phyloP scores from a whole-genome alignment of 129 eudicot genomes.

The Ambrosia artemisiifolia region DNA sequence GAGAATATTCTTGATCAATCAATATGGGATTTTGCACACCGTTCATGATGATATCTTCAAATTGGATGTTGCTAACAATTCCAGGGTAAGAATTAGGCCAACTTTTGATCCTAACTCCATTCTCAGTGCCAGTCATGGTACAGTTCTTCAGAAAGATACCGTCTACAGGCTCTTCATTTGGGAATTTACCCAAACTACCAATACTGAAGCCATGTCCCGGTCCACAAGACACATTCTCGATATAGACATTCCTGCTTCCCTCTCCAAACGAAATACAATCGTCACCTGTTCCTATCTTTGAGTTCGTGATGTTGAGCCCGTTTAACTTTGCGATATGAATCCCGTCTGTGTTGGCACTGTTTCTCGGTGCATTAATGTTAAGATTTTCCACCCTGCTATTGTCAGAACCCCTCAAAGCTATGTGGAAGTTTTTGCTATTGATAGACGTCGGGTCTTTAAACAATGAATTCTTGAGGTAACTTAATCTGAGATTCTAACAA shows the following conservation, averaged over 20 bases:
- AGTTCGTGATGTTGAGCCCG: conserved; percentile 29
- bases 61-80: conserved; percentile 34
- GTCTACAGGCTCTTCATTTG: conserved; percentile 33
- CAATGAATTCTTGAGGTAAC: conserved; percentile 25
- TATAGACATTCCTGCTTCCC: conserved; percentile 47
- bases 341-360: conserved; percentile 61
- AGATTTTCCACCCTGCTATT: conserved; percentile 23
- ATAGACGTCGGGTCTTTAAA: conserved; percentile 36
- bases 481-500: conserved; percentile 34
- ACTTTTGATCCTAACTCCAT: conserved; percentile 52
- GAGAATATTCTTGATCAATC: conserved; percentile 52
- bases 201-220: conserved; percentile 69
- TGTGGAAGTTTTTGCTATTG: conserved; percentile 52
- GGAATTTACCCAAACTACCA: conserved; percentile 51
- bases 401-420: conserved; percentile 32
- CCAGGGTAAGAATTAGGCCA: conserved; percentile 33
- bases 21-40: conserved; percentile 44
- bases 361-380: conserved; percentile 36
- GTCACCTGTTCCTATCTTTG: conserved; percentile 51
- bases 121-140: conserved; percentile 34
- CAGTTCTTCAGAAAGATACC: conserved; percentile 45
- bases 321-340: conserved; percentile 42
- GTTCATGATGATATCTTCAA: conserved; percentile 44
- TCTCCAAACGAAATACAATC: conserved; percentile 69
- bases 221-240: conserved; percentile 53